phyloP scores from a whole-genome alignment of 1,284 basidiomycete species.

The Exobasidium cylindrosporum region DNA sequence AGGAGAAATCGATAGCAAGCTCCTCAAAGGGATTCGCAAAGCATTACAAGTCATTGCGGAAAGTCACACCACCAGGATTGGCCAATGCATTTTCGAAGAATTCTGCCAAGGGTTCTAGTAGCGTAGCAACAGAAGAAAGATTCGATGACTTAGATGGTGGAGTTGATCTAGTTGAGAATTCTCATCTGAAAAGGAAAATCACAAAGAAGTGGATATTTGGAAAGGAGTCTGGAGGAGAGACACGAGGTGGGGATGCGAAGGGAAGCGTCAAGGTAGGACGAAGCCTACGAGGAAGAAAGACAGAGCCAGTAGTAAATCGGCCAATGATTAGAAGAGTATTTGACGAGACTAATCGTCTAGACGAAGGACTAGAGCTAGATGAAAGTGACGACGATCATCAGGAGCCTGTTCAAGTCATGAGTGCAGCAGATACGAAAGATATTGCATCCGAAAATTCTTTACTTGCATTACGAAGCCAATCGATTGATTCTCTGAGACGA shows the following conservation, averaged over 20 bases:
- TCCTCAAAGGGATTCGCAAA: background rate
- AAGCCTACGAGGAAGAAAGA: background rate
- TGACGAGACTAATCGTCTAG: background rate
- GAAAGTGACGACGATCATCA: background rate
- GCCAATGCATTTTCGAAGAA: background rate
- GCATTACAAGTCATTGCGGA: constrained; percentile 8
- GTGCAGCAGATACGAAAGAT: no score
- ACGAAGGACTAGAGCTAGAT: background rate
- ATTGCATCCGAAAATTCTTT: background rate
- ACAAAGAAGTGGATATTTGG: constrained; percentile 4
- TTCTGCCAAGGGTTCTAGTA: no score
- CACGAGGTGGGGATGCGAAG: no score
- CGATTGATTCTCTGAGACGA: background rate
- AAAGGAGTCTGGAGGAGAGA: background rate
- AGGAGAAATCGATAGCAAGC: background rate
- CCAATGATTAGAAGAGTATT: constrained; percentile 4
- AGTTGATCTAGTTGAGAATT: no score
- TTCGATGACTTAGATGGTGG: no score
- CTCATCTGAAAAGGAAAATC: background rate
- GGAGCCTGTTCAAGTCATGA: background rate
- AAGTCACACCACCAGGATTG: constrained; percentile 7
- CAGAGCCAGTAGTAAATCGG: background rate
- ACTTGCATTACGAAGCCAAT: background rate
- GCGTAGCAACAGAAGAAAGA: no score
- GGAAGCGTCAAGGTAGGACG: constrained; percentile 3